Conservation (phyloP, 306 rosid species). For the Potentilla sterilis region DNA sequence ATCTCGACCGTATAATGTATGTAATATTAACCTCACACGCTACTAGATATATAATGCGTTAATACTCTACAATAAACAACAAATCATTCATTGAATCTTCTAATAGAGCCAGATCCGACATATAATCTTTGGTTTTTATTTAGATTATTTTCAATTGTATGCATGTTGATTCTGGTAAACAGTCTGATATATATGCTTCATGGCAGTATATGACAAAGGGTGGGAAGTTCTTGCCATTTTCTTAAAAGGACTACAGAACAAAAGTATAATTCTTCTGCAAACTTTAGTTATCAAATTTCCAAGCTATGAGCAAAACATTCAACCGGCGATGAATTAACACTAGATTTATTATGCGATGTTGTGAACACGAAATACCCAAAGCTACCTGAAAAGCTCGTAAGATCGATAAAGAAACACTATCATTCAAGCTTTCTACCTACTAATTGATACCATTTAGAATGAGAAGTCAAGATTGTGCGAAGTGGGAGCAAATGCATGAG, state of each 20-base stretch:
- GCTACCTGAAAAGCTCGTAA: not conserved
- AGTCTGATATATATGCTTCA: not conserved
- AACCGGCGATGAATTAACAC: not conserved
- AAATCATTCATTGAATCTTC: not conserved
- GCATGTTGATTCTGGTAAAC: not conserved
- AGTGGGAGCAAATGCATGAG: not conserved
- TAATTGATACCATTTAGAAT: not conserved
- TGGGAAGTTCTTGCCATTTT: not conserved
- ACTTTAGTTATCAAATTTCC: not conserved
- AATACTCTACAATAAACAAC: not conserved
- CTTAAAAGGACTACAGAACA: not conserved
- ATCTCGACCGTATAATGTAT: not conserved
- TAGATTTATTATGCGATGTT: not conserved
- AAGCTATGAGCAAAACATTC: not conserved
- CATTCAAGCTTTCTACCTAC: not conserved
- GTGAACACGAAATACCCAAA: slow-evolving; percentile 11
- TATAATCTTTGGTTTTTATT: not conserved
- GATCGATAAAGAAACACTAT: not conserved
- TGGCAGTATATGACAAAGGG: slow-evolving; percentile 4
- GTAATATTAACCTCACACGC: not conserved
- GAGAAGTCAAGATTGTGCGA: slow-evolving; percentile 22
- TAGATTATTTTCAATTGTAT: not conserved
- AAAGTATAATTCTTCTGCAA: slow-evolving; percentile 1
- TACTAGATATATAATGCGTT: not conserved
- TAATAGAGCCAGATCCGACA: not conserved